Percentiles rank a stretch among this genome's conserved stretches.
phyloP scores from a whole-genome alignment of 169 alveolate species.

The Gregarina niphandrodes region DNA sequence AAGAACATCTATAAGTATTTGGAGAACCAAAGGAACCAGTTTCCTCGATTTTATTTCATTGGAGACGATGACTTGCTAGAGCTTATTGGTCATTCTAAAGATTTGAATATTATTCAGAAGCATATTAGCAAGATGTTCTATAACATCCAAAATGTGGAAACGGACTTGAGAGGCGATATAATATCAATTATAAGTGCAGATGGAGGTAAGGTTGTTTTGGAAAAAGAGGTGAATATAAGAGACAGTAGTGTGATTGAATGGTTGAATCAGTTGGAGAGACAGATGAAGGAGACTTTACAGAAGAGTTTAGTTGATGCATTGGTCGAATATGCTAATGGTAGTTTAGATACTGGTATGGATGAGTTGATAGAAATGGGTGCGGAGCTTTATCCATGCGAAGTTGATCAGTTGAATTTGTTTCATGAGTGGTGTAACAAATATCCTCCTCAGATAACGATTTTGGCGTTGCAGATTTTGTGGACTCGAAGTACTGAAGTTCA shows the following conservation, averaged over 20 bases:
- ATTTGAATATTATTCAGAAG: constrained; percentile 67
- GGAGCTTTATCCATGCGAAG: no score
- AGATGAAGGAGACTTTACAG: constrained; percentile 47
- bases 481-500: constrained; percentile 50
- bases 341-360: constrained; percentile 31
- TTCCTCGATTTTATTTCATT: constrained; percentile 92
- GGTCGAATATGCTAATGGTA: no score
- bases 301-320: constrained; percentile 43
- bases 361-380: constrained; percentile 3
- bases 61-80: constrained; percentile 93
- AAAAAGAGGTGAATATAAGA: constrained; percentile 40
- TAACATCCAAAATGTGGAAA: constrained; percentile 57
- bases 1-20: constrained; percentile 31
- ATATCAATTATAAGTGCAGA: background rate
- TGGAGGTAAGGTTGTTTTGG: background rate
- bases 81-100: constrained; percentile 86
- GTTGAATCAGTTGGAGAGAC: constrained; percentile 50
- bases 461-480: constrained; percentile 56
- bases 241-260: constrained; percentile 45
- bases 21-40: constrained; percentile 81
- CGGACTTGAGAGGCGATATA: background rate
- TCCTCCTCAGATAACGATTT: constrained; percentile 54
- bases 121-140: constrained; percentile 92
- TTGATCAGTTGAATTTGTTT: constrained; percentile 3
- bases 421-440: constrained; percentile 35